These are phyloP conservation scores for Yamadazyma triangularis DNA, from an alignment of 1,139 yeast species.

Conservation along the genomic window DNA sequence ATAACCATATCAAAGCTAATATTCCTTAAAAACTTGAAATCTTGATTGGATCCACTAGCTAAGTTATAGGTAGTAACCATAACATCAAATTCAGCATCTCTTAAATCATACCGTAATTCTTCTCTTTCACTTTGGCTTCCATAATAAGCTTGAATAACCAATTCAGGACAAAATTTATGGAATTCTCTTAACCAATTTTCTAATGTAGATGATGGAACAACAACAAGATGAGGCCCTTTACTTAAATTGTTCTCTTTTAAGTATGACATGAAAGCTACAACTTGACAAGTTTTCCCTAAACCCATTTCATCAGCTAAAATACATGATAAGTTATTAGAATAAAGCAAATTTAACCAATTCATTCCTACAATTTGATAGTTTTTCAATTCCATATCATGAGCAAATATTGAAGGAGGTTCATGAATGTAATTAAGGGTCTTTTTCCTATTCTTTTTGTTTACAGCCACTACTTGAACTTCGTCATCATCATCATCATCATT, in stretches of 20 bases:
- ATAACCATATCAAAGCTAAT: constrained; percentile 82
- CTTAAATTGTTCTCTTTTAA: constrained; percentile 82
- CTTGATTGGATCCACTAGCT: constrained; percentile 84
- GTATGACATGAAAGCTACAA: constrained; percentile 86
- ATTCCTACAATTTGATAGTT: constrained; percentile 93
- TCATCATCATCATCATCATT: constrained; percentile 35
- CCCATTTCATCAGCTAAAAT: constrained; percentile 99
- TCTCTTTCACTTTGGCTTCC: constrained; percentile 85
- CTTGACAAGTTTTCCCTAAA: constrained; percentile 93
- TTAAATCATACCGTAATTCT: constrained; percentile 69
- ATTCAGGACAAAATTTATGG: constrained; percentile 75
- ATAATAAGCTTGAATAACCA: constrained; percentile 87
- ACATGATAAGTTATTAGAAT: constrained; percentile 76
- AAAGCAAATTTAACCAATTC: constrained; percentile 84
- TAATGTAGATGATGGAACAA: constrained; percentile 93
- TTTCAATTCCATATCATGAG: constrained; percentile 64
- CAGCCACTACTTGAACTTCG: constrained; percentile 27
- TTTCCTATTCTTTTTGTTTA: constrained; percentile 12
- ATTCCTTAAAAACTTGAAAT: constrained; percentile 70
- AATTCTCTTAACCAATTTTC: constrained; percentile 98
- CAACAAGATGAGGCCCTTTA: constrained; percentile 90
- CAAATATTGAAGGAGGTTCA: constrained; percentile 64
- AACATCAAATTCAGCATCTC: constrained; percentile 67
- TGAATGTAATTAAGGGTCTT: constrained; percentile 49
- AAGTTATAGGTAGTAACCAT: constrained; percentile 90